Conservation (phyloP, 1,139 yeast species). For the Pichia sp. region DNA sequence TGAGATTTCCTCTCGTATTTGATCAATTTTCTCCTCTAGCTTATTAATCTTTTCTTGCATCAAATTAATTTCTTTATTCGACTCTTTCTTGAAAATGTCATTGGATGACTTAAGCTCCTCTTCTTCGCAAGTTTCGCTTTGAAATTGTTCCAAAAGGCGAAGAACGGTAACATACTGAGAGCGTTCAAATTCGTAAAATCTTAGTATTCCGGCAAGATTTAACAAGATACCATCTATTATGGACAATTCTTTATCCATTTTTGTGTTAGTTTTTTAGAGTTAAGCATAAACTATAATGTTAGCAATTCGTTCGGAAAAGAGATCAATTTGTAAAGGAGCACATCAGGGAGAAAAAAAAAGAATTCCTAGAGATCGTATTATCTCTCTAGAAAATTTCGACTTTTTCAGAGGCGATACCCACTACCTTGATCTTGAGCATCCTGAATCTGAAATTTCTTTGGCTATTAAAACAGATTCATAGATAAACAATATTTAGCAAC, state of each 20-base stretch:
- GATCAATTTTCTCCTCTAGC: slow-evolving; percentile 37
- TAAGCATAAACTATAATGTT: too few species aligned
- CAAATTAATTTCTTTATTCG: slow-evolving; percentile 38
- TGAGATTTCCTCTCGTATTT: slow-evolving; percentile 40
- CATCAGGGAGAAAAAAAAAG: background rate
- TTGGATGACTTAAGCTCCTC: slow-evolving; percentile 18
- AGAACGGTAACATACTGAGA: slow-evolving; percentile 21
- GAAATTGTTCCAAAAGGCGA: slow-evolving; percentile 15
- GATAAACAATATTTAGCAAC: too few species aligned
- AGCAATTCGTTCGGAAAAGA: too few species aligned
- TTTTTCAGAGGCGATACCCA: background rate
- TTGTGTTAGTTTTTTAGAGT: background rate
- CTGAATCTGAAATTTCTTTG: too few species aligned
- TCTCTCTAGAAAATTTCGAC: background rate
- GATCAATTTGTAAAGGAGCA: too few species aligned
- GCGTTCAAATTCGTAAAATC: slow-evolving; percentile 26
- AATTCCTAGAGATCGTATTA: background rate
- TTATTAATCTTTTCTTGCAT: slow-evolving; percentile 37
- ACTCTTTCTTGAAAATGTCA: slow-evolving; percentile 22
- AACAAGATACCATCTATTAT: slow-evolving; percentile 25
- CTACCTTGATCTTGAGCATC: too few species aligned
- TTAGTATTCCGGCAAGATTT: slow-evolving; percentile 25
- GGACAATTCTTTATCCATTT: slow-evolving; percentile 25
- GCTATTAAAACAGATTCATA: too few species aligned
- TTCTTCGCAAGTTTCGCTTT: slow-evolving; percentile 11